Percentiles rank a stretch among this genome's conserved stretches.
These are phyloP conservation scores for Kuraishia borneana DNA, from an alignment of 805 yeast species.

Conservation along the genomic window DNA sequence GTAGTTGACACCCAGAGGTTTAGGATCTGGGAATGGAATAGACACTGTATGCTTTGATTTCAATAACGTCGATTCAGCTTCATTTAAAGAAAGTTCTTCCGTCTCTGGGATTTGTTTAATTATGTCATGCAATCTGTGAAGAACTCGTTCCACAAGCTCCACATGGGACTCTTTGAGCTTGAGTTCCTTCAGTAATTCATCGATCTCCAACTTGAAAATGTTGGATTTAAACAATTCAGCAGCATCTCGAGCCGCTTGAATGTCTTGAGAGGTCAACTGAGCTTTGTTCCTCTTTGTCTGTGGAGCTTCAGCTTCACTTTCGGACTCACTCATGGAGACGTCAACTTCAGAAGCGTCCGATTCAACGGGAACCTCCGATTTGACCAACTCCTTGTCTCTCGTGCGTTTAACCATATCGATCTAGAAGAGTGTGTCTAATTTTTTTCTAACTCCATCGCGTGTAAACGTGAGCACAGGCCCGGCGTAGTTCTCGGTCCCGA, in stretches of 20 bases:
- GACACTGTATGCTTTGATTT: conserved; percentile 31
- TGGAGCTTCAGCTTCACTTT: conserved; percentile 8
- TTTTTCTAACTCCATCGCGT: too few species aligned
- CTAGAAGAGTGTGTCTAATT: too few species aligned
- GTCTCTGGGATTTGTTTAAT: conserved; percentile 55
- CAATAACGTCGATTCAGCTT: conserved; percentile 45
- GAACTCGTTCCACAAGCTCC: conserved; percentile 55
- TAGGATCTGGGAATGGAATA: conserved; percentile 87
- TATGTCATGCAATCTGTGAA: conserved; percentile 61
- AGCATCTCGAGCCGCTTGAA: conserved; percentile 86
- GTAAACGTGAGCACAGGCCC: too few species aligned
- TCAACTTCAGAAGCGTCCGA: too few species aligned
- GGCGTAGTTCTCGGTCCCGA: too few species aligned
- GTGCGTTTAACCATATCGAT: too few species aligned
- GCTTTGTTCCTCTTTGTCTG: conserved; percentile 2
- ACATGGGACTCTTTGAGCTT: conserved; percentile 61
- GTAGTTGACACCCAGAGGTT: conserved; percentile 60
- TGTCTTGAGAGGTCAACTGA: conserved; percentile 59
- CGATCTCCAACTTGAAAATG: conserved; percentile 90
- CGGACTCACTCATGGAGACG: conserved; percentile 8
- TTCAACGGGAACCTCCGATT: too few species aligned
- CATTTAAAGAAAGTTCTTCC: conserved; percentile 37
- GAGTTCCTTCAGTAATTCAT: conserved; percentile 77
- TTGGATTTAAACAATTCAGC: conserved; percentile 91
- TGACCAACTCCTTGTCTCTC: too few species aligned